Evolutionary conservation across 1,284 basidiomycete species (phyloP).

Genomic region (Mycena sp.): DNA sequence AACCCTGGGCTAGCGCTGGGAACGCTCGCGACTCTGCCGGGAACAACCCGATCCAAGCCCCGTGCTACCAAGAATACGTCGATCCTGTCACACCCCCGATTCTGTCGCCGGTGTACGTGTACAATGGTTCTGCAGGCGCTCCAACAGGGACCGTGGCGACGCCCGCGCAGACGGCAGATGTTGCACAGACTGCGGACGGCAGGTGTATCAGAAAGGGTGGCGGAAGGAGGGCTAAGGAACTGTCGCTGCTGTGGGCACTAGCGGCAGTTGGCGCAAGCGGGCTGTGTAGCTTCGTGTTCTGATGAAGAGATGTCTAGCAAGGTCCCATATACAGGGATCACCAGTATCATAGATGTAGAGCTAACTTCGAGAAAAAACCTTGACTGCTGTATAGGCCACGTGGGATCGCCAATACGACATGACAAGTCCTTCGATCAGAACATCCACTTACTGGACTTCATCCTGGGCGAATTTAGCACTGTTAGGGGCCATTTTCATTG

Average conservation of each 20-base stretch:
- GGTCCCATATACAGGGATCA: too few species aligned
- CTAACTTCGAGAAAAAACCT: too few species aligned
- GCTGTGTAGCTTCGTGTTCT: too few species aligned
- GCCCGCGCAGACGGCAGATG: conserved; percentile 23
- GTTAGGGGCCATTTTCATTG: too few species aligned
- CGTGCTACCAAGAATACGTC: conserved; percentile 30
- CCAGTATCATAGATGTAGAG: too few species aligned
- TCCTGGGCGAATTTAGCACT: too few species aligned
- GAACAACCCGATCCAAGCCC: conserved; percentile 27
- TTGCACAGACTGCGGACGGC: conserved; percentile 27
- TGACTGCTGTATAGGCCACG: too few species aligned
- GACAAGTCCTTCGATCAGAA: too few species aligned
- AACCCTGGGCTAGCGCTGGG: conserved; percentile 23
- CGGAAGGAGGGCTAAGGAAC: not conserved
- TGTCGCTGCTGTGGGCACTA: not conserved
- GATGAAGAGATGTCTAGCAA: too few species aligned
- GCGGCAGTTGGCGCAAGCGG: not conserved
- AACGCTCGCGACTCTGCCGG: conserved; percentile 26
- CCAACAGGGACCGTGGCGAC: conserved; percentile 22
- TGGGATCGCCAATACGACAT: too few species aligned
- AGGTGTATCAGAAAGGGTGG: conserved; percentile 28
- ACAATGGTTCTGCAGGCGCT: conserved; percentile 20
- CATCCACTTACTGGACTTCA: too few species aligned
- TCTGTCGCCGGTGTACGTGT: conserved; percentile 26
- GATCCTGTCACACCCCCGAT: conserved; percentile 26